Evolutionary conservation across 2,329 filamentous ascomycete species (phyloP).

Genomic region (Aspergillus carbonarius): DNA sequence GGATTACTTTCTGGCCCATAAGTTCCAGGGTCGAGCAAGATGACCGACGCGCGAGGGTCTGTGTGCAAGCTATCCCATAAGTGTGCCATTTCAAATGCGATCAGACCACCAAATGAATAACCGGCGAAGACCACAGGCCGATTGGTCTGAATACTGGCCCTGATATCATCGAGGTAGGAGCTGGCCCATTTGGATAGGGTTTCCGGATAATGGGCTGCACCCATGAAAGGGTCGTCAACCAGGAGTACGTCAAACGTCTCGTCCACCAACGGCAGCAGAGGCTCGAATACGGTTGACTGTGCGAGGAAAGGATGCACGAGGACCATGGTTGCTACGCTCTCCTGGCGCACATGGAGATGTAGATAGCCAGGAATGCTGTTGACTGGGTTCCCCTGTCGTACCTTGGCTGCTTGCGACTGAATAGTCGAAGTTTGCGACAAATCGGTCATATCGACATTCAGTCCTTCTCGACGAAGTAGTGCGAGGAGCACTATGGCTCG

Average conservation of each 20-base stretch:
- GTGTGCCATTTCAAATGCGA: constrained; percentile 9
- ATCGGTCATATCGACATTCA: constrained; percentile 2
- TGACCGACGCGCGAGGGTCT: neutral
- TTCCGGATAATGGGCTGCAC: neutral
- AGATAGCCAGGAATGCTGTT: neutral
- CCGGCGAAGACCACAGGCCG: neutral
- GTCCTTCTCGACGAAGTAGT: neutral
- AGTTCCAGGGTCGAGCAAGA: constrained; percentile 6
- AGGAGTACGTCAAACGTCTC: constrained; percentile 4
- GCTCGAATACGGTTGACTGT: neutral
- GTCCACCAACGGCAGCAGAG: constrained; percentile 6
- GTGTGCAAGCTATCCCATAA: neutral
- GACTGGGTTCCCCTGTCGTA: neutral
- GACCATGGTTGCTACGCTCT: constrained; percentile 2
- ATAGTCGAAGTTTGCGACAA: constrained; percentile 2
- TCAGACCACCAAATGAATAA: constrained; percentile 8
- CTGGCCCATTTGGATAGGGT: constrained; percentile 1
- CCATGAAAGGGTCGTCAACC: constrained; percentile 9
- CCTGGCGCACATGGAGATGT: neutral
- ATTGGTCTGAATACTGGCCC: neutral
- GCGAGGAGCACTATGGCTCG: constrained; percentile 5
- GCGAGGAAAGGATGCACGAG: constrained; percentile 9
- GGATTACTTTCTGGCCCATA: neutral
- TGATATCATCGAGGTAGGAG: neutral
- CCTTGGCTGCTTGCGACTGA: constrained; percentile 1